phyloP scores from a whole-genome alignment of 1,284 basidiomycete genomes.

The Dichomitus squalens region DNA sequence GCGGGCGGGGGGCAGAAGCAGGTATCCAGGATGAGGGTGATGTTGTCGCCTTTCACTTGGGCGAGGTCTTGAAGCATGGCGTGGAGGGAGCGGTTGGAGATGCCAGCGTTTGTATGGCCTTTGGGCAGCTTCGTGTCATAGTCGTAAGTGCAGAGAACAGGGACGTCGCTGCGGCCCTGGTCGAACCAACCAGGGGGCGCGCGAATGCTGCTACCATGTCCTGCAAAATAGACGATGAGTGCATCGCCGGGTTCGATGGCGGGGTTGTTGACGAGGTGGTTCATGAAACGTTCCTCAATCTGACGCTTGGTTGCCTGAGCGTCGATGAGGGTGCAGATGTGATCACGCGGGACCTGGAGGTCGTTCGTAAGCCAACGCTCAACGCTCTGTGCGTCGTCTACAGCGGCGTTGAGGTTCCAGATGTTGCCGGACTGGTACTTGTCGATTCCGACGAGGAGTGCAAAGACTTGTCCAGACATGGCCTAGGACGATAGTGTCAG shows the following conservation, averaged over 20 bases:
- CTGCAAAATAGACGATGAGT: conserved; percentile 68
- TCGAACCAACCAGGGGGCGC: conserved; percentile 61
- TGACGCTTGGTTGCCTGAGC: conserved; percentile 57
- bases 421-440: conserved; percentile 62
- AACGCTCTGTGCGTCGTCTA: conserved; percentile 59
- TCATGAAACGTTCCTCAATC: conserved; percentile 60
- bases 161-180: conserved; percentile 44
- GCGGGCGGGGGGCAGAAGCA: conserved; percentile 55
- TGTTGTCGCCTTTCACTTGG: conserved; percentile 62
- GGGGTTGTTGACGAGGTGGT: conserved; percentile 60
- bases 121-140: conserved; percentile 50
- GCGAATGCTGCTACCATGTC: conserved; percentile 58
- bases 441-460: conserved; percentile 66
- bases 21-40: conserved; percentile 65
- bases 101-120: conserved; percentile 43
- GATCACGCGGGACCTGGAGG: conserved; percentile 57
- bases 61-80: conserved; percentile 59
- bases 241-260: conserved; percentile 60
- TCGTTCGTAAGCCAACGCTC: conserved; percentile 56
- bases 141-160: conserved; percentile 66
- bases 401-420: conserved; percentile 65
- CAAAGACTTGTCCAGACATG: conserved; percentile 56
- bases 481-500: not conserved
- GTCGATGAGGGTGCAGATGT: conserved; percentile 58
- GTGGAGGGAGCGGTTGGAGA: conserved; percentile 64